Evolutionary conservation across 306 rosid genomes (phyloP), one percentile per base, ranked within the genome.

Genomic region (Vicia faba): DNA sequence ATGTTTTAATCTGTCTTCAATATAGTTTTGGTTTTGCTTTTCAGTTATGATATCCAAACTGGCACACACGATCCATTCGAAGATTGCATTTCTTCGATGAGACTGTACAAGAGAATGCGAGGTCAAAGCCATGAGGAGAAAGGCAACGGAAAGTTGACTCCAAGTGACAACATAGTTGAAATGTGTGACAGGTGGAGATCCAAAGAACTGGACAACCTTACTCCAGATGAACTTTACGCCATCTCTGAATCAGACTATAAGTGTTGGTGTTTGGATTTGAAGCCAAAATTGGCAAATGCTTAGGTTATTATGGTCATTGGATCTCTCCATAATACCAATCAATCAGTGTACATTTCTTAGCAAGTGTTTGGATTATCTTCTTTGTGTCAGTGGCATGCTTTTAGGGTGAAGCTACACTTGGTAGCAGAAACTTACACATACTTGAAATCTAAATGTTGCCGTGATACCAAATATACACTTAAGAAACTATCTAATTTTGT

Each of bases 211-310:
- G 86, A 78, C 63, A 74, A 83, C 69, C 82, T 75, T 83, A 76
- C 91, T 8, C 82, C 85, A 1, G 83, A 86, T 61, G 83, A 82
- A 75, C 93, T 91, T 8, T 86, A 74, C 71, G 86, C 79, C 69
- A 36, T 83, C 41, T 91, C 96, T 8, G 77, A 19, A 62, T 66
- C 91, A 35, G 85, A 82, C 67, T 88, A 84, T 35, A 80, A 29
- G 72, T 91, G 97, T 60, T 91, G 97, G 97, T 91, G 97, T 78
- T 79, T 83, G 77, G 97, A 91, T 76, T 71, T 75, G 53, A 76
- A 61, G 61, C 72, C 68, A 56, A 66, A n/a, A 51, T 55, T 41
- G 45, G 43, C 28, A 4, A 8, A 53, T 62, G 11, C 81, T 28
- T 77, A 56, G 78, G 35, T 38, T 12, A 45, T 66, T 25, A 1